phyloP scores from a whole-genome alignment of 2,329 filamentous ascomycete species.

The Aspergillus glaucus region DNA sequence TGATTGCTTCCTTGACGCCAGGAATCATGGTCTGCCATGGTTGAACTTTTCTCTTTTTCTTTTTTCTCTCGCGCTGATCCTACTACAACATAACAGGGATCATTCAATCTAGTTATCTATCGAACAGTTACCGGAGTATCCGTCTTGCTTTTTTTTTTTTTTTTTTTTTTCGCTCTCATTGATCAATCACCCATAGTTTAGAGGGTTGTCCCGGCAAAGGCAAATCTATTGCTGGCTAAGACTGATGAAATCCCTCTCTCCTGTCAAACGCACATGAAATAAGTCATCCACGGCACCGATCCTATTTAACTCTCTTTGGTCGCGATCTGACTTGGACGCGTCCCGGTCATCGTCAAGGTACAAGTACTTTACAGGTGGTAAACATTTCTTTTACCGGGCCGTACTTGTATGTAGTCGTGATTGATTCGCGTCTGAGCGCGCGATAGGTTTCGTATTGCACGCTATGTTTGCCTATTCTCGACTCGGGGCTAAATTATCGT shows the following conservation, averaged over 20 bases:
- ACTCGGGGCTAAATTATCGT: no score
- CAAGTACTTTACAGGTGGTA: no score
- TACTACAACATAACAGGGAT: neutral
- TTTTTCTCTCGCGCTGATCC: neutral
- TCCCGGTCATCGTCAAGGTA: neutral
- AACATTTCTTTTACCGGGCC: no score
- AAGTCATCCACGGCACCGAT: neutral
- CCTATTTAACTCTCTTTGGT: neutral
- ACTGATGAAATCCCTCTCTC: neutral
- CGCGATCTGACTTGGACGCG: neutral
- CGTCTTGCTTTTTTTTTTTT: neutral
- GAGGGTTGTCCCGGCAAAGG: neutral
- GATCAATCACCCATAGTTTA: neutral
- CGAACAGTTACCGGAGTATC: neutral
- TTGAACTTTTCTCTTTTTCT: neutral
- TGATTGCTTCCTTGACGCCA: neutral
- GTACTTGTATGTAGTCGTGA: neutral
- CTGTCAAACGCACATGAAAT: neutral
- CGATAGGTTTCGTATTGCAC: neutral
- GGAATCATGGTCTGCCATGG: neutral
- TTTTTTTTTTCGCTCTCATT: neutral
- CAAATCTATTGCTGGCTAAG: neutral
- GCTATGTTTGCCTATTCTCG: neutral
- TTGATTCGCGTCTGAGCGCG: neutral
- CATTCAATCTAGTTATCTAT: neutral